Conservation (phyloP, 208 protist genomes). For the Acanthamoeba lenticulata region DNA sequence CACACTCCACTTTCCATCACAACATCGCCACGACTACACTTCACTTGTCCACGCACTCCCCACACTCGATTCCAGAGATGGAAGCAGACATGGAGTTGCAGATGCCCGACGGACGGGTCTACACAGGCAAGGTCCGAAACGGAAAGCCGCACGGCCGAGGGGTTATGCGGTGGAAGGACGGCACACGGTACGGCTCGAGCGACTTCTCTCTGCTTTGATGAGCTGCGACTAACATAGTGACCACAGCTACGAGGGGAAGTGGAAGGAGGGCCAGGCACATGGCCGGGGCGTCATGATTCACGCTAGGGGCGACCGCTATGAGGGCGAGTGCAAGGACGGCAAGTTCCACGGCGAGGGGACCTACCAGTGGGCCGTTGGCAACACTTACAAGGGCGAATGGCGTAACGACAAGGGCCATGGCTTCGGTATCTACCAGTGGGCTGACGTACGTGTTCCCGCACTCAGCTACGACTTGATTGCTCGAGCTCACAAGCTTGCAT, state of each 20-base stretch:
- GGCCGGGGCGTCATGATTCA: not conserved
- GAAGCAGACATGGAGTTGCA: not conserved
- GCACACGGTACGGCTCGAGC: not conserved
- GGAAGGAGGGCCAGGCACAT: conserved; percentile 15
- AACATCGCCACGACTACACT: not conserved
- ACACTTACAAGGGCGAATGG: not conserved
- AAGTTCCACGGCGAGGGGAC: conserved; percentile 27
- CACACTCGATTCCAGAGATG: not conserved
- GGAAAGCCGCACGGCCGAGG: not conserved
- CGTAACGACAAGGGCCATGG: not conserved
- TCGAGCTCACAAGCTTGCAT: no score
- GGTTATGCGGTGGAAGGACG: not conserved
- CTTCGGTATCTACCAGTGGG: not conserved
- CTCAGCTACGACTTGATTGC: not conserved
- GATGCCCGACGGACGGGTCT: conserved; percentile 1
- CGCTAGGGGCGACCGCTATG: not conserved
- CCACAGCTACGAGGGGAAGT: not conserved
- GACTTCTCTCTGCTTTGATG: not conserved
- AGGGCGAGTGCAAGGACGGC: conserved; percentile 49
- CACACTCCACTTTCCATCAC: not conserved
- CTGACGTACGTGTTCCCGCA: not conserved
- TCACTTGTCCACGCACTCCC: not conserved
- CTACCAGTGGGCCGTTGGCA: not conserved
- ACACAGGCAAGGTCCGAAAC: conserved; percentile 4
- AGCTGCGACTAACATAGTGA: not conserved